Evolutionary conservation across 768 basidiomycete species (phyloP), one percentile per base, ranked within the genome.

Genomic region (Leucocoprinus birnbaumii): DNA sequence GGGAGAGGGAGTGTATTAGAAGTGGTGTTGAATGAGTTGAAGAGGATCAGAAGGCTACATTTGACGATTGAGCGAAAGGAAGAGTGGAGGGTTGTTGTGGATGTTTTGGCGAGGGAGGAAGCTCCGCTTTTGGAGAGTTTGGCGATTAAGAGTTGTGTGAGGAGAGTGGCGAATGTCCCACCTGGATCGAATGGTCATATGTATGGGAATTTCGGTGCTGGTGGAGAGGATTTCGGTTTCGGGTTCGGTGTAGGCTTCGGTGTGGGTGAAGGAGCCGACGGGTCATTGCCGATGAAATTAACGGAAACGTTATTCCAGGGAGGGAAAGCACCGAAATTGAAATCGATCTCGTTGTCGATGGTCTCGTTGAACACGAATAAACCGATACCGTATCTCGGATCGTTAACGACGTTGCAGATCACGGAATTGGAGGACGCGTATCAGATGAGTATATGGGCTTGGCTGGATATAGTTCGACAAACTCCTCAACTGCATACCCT

Each of bases 31-130:
- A 34, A 19, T 2, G 52, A 53, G 16, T 19, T 53, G 16, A 46
- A 46, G 44, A 35, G 52, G 22, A 53, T 53, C 24, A 35, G 52
- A 21, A 53, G 24, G 34, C 31, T 53, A 11, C 52, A 53, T 53
- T 37, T 53, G 19, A 53, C 52, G 44, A 46, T 53, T 35, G 52
- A 53, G 34, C 45, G 34, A 27, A 53, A 46, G 21, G 52, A 53
- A 16, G 52, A 53, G 24, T 53, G 52, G 52, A 45, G 52, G 52
- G 16, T 35, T 0, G 21, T 53, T 9, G 26, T 53, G 35, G 52
- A 53, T 46, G 24, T 22, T 21, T 53, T 53, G 35, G 46, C 34
- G 16, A 16, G 34, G 34, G 18, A 22, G 35, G 43, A 46, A 34
- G 52, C 52, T 9, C 52, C 52, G 31, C 34, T 27, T 34, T 18